A percentile compares a stretch with the other conserved stretches of the same genome.
Evolutionary conservation across 1,284 basidiomycete species (phyloP).

Genomic region (Agroathelia rolfsii): DNA sequence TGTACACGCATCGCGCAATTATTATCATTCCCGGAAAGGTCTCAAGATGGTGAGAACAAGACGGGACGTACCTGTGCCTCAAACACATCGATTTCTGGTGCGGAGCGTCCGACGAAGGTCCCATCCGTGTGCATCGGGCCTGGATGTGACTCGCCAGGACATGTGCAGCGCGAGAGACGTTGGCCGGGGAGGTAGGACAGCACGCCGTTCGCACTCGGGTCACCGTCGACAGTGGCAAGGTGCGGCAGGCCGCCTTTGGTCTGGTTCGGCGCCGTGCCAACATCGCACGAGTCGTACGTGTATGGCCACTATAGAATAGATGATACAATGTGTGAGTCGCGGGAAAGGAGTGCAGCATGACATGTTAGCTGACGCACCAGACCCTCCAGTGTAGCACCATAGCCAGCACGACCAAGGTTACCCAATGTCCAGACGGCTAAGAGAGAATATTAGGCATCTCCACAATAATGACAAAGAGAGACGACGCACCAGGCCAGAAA

Average conservation of each 20-base stretch:
- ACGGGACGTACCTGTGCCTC: constrained; percentile 51
- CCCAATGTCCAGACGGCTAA: constrained; percentile 74
- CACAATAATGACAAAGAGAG: constrained; percentile 1
- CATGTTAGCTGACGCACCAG: constrained; percentile 22
- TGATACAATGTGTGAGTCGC: neutral
- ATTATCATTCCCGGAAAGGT: too few species aligned
- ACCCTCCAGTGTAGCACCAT: constrained; percentile 50
- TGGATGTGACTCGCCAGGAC: constrained; percentile 72
- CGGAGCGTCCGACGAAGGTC: constrained; percentile 65
- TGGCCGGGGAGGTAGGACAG: constrained; percentile 72
- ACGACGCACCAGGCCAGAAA: constrained; percentile 52
- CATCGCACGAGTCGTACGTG: constrained; percentile 72
- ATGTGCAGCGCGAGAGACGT: constrained; percentile 76
- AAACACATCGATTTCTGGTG: constrained; percentile 81
- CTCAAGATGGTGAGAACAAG: constrained; percentile 33
- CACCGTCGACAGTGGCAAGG: constrained; percentile 41
- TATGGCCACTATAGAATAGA: constrained; percentile 53
- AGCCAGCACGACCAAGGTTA: constrained; percentile 77
- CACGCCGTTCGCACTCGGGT: constrained; percentile 29
- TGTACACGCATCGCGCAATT: constrained; percentile 52
- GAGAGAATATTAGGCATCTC: constrained; percentile 39
- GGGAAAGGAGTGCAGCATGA: constrained; percentile 5
- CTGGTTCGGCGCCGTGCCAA: constrained; percentile 81
- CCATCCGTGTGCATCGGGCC: constrained; percentile 57
- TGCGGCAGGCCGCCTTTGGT: constrained; percentile 46